These are phyloP conservation scores for Rhynchospora breviuscula DNA, from an alignment of 176 grass and related monocot species.

Conservation along the genomic window DNA sequence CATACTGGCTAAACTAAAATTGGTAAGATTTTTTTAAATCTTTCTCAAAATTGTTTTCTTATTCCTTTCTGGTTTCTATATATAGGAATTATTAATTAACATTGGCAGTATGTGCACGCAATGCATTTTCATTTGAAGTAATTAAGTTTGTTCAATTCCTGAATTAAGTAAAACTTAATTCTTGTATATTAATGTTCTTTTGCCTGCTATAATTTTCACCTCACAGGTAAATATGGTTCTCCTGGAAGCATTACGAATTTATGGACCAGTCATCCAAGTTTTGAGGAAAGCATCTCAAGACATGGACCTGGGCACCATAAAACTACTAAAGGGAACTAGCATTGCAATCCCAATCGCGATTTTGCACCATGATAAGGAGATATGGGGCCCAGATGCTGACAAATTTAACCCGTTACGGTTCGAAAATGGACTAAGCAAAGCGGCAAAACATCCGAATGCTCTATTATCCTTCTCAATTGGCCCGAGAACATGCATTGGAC, in stretches of 20 bases:
- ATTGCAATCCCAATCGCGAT: background rate
- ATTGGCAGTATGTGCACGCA: too few species aligned
- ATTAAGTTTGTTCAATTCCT: too few species aligned
- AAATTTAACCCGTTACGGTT: slow-evolving; percentile 41
- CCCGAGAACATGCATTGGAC: slow-evolving; percentile 38
- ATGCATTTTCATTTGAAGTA: too few species aligned
- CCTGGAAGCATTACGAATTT: background rate
- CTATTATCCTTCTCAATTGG: slow-evolving; percentile 37
- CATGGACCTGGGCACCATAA: background rate
- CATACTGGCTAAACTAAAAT: slow-evolving; percentile 39
- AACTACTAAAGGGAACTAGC: background rate
- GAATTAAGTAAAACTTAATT: too few species aligned
- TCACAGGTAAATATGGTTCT: background rate
- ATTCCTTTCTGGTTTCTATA: background rate
- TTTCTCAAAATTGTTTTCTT: background rate
- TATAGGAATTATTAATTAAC: background rate
- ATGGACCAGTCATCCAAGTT: background rate
- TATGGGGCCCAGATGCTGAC: slow-evolving; percentile 39
- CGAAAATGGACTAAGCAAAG: slow-evolving; percentile 28
- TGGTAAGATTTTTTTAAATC: slow-evolving; percentile 18
- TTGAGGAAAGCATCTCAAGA: background rate
- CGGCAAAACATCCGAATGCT: slow-evolving; percentile 32
- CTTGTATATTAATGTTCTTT: too few species aligned
- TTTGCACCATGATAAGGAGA: slow-evolving; percentile 26
- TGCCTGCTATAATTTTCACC: background rate